Evolutionary conservation across 805 yeast genomes (phyloP), one percentile per base, ranked within the genome.

Genomic region (Ogataea trehalophila): DNA sequence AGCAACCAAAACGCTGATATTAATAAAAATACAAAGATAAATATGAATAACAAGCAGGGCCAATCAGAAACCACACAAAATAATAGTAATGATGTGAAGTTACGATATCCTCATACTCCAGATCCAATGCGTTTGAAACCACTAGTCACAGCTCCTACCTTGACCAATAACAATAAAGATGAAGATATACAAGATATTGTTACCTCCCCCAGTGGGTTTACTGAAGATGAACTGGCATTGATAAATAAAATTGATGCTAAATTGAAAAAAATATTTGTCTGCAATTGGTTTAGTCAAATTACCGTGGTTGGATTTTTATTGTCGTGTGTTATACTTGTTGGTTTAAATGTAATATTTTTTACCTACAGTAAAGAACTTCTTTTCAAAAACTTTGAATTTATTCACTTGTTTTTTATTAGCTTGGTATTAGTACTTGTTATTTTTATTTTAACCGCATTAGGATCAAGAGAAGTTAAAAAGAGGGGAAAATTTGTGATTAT

Each of bases 381-480:
- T 18, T 15, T 52, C 1, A 20, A 22, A 31, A 18, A 16, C 3
- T 33, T 51, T 46, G 50, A 49, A 29, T 16, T 44, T 13, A 43
- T 46, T 18, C 50, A 49, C 35, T n/a, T 50, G 13, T 37, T 48
- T 23, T 51, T 51, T 35, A 39, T 50, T 16, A 39, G 44, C 35
- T 38, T 50, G 16, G 46, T 50, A 5, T 22, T 45, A 3, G 1
- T 41, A 20, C 40, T 52, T 15, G 34, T 43, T 9, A 35, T 47
- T 11, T 54, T 49, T 36, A 40, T 44, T 23, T 23, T 47, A 6
- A 37, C 42, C 5, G 46, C 47, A 8, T 47, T 44, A 35, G 52
- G 56, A 3, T 54, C 56, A 11, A 47, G 48, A 38, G 57, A 52
- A 33, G 52, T 54, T 4, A 39, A 42, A 42, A 36, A 50, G 20